phyloP scores from a whole-genome alignment of 108 stramenopile genomes.

The Mediolabrus comicus region DNA sequence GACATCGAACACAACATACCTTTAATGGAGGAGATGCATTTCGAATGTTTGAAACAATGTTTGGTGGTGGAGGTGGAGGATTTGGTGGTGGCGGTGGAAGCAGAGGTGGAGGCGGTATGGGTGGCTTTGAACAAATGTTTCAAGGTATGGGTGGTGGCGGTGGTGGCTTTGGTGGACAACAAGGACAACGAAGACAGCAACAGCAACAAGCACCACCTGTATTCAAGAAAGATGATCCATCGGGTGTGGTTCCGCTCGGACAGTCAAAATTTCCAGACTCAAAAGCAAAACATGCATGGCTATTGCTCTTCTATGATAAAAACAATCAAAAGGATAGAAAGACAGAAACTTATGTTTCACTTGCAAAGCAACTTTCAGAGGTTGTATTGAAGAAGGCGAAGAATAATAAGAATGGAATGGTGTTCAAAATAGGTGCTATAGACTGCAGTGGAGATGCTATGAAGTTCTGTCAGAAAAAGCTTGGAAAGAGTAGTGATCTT shows the following conservation, averaged over 20 bases:
- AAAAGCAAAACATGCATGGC: constrained; percentile 68
- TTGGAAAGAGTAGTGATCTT: constrained; percentile 34
- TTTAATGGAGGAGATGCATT: constrained; percentile 45
- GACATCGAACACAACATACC: constrained; percentile 3
- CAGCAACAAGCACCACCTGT: constrained; percentile 39
- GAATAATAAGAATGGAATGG: constrained; percentile 36
- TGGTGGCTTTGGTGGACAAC: constrained; percentile 24
- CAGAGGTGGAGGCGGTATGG: constrained; percentile 5
- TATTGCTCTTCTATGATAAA: constrained; percentile 68
- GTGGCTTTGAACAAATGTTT: constrained; percentile 26
- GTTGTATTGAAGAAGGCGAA: constrained; percentile 52
- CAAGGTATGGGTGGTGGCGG: constrained; percentile 16
- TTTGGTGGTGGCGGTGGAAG: constrained; percentile 26
- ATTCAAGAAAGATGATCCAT: constrained; percentile 58
- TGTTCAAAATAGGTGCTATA: constrained; percentile 79
- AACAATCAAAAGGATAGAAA: constrained; percentile 28
- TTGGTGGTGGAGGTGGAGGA: constrained; percentile 45
- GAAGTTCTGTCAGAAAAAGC: constrained; percentile 53
- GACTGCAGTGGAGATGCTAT: constrained; percentile 59
- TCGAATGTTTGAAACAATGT: constrained; percentile 74
- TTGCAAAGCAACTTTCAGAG: constrained; percentile 37
- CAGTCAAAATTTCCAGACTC: constrained; percentile 71
- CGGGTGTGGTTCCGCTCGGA: constrained; percentile 62
- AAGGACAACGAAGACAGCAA: constrained; percentile 4
- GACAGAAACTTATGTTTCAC: constrained; percentile 8